Base-by-base conservation (phyloP, 2,329 filamentous ascomycete species). In the Fusarium ramigenum region DNA sequence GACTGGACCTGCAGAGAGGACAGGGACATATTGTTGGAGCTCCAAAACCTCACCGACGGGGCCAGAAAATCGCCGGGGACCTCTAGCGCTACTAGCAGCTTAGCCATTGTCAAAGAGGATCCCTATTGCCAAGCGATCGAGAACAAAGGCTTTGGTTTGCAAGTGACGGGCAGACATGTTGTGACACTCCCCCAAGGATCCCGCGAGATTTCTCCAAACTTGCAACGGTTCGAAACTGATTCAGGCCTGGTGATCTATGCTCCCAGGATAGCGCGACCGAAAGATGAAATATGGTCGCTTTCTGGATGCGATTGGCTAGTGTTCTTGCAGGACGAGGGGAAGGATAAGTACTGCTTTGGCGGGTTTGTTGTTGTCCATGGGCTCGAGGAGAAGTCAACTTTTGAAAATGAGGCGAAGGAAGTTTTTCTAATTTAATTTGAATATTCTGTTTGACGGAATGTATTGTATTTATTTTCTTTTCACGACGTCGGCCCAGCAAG, bases 361-460 rank as follows among this genome's bases (percentile, higher is more conserved):
- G 43, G 43, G 1, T 28, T 46, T 46, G 43, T 46, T 46, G 23
- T 46, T 46, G 11, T 46, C 11, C 8, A 46, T 46, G 43, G 43
- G 4, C 23, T 46, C 7, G 43, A 19, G 40, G n/a, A 43, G 23
- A 46, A 46, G 23, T 25, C 43, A 46, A 46, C 5, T 46, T 9
- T 3, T 5, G 11, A 46, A 9, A 28, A 28, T 7, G 18, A 4
- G 11, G 5, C 5, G 0, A 28, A 7, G 16, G 11, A 0, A 9
- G 2, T 46, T 4, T 46, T 46, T 21, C 7, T 46, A 46, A 46
- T 46, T 28, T 44, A 4, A 44, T 6, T 25, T 14, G 11, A 14
- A 44, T 5, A 14, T 9, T 44, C 12, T 25, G 12, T 9, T 19
- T 19, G 1, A 44, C 8, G 11, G 16, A 9, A 2, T 18, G 12